Base-by-base conservation (phyloP, 2,329 filamentous ascomycete species). In the Rugonectria rugulosa region DNA sequence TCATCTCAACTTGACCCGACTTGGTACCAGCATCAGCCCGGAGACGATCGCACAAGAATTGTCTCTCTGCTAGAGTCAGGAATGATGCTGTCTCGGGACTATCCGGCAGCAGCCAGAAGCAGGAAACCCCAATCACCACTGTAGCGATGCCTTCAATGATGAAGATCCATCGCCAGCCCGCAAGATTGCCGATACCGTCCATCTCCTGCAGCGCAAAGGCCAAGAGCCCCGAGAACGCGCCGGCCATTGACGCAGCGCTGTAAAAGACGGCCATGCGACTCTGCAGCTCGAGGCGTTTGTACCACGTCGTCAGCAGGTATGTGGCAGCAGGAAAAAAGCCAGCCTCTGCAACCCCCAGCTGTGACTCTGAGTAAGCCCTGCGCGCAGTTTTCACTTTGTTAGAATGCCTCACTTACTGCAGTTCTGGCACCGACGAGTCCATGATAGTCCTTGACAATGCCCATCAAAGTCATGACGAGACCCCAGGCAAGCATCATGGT, bases 261-360 rank as follows among this genome's bases (percentile, higher is more conserved):
- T 93, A 94, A 79, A 93, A 92, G 36, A 91, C 85, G 14, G 90
- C 88, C 53, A 74, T 50, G 24, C 90, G 83, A 8, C 91, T 81
- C 34, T 90, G 90, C 46, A 93, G 88, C 63, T 95, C 91, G 2
- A 81, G 83, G 8, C 89, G 80, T 69, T 85, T 89, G 68, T 93
- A 95, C 90, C 90, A 94, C 68, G 88, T 91, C 0, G 85, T 88
- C 0, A 93, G 79, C 66, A 91, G 91, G 75, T 86, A 73, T 75
- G 85, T 74, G 68, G 90, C 82, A 2, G 86, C 87, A 0, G 85
- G 86, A 62, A 86, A 88, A 0, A 90, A 73, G 2, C 88, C 88
- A 1, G 87, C 81, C 70, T 91, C 88, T 5, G 80, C 82, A n/a
- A 90, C 69, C 12, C 88, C 88, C 1, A 90, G 77, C n/a, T n/a